Base-by-base conservation (phyloP, 441 rosid genomes). In the Hura crepitans region DNA sequence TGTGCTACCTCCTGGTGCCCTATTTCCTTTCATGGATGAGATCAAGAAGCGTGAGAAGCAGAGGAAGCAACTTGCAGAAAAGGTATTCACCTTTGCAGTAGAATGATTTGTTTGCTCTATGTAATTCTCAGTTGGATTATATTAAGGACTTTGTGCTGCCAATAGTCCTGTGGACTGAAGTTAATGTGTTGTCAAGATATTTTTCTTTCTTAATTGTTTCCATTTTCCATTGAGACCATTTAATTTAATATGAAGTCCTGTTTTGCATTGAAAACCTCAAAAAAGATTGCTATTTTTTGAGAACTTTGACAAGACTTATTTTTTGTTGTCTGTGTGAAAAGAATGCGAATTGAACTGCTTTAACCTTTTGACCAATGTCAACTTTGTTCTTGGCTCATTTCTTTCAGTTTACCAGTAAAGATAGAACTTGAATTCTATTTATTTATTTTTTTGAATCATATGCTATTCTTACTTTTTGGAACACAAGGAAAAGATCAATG, bases 1-100 rank as follows among this genome's bases (percentile, higher is more conserved):
- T 63, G 66, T 84, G 12, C 76, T 95, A 56, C 95, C 93, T 69
- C 75, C 84, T 69, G 88, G 80, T 51, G 83, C 96, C 2, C 77
- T 90, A 80, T 66, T 76, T 80, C 98, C 98, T 33, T 92, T 92
- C 78, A 79, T 87, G 80, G 93, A 87, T 78, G 99, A 92, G 83
- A 92, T 89, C 57, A 85, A 86, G 82, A 95, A 85, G 86, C 97
- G 97, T 43, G 91, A 86, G 61, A 87, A 80, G 83, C 93, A 82
- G 77, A 79, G 97, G 84, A 92, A 87, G 85, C 90, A 83, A 65
- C 85, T 83, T 43, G 93, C 89, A 27, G 79, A 80, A 74, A 89
- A 86, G 97, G 99, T 92, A 77, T 11, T 62, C 53, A 27, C 28
- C 66, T 54, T 17, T 54, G 47, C 37, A 17, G 54, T 66, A 43